Conservation (phyloP, 345 rosid genomes). For the Combretum micranthum region DNA sequence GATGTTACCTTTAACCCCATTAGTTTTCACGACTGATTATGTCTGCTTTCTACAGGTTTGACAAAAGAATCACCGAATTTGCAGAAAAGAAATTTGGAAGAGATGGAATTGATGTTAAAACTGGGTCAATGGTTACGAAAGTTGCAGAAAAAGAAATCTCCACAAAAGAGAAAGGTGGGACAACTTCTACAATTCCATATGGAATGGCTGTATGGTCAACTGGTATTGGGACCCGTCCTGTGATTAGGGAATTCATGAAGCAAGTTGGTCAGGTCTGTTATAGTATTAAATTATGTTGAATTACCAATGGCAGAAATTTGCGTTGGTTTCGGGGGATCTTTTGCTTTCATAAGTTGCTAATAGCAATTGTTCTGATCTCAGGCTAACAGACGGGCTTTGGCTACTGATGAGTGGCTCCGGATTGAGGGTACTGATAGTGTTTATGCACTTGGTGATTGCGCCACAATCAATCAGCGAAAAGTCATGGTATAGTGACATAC, state of each 20-base stretch:
- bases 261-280: constrained; percentile 83
- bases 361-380: constrained; percentile 12
- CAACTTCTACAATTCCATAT: constrained; percentile 55
- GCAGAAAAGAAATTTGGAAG: constrained; percentile 90
- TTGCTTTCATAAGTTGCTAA: neutral
- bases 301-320: no score
- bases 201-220: constrained; percentile 99
- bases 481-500: constrained; percentile 61
- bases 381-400: constrained; percentile 84
- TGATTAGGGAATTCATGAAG: constrained; percentile 81
- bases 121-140: constrained; percentile 90
- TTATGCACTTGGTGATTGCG: constrained; percentile 98
- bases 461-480: constrained; percentile 90
- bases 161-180: constrained; percentile 61
- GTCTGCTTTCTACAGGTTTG: constrained; percentile 64
- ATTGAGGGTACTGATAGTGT: constrained; percentile 62
- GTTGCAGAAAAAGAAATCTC: constrained; percentile 74
- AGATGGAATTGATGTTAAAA: constrained; percentile 81
- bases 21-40: neutral
- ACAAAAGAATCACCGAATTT: constrained; percentile 92
- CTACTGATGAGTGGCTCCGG: constrained; percentile 97
- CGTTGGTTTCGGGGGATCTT: no score
- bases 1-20: no score
- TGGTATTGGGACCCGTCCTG: constrained; percentile 86
- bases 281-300: constrained; percentile 1